Percentiles rank a stretch among this genome's conserved stretches.
phyloP scores from a whole-genome alignment of 163 green algal species.

The Volvox carteri region DNA sequence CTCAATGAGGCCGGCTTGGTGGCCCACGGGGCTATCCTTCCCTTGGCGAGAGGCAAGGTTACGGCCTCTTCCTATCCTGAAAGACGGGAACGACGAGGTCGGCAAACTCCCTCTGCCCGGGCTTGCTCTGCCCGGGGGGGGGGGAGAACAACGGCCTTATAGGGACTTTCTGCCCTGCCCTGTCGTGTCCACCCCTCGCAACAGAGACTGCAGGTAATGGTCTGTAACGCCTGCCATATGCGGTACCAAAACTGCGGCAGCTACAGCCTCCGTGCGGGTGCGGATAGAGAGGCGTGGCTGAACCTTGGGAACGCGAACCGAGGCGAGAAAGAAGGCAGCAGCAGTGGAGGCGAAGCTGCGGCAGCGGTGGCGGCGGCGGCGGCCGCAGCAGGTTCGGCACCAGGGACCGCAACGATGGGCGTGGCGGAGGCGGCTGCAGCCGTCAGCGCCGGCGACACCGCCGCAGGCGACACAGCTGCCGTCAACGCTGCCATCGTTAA shows the following conservation, averaged over 20 bases:
- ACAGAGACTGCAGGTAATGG: neutral
- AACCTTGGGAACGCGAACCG: neutral
- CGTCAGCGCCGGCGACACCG: too few species aligned
- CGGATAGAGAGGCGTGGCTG: neutral
- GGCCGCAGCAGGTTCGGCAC: neutral
- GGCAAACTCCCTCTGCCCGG: too few species aligned
- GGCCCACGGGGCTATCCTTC: too few species aligned
- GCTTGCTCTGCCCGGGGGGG: too few species aligned
- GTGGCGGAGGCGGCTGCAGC: neutral
- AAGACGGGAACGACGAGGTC: too few species aligned
- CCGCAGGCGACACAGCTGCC: neutral
- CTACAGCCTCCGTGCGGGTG: neutral
- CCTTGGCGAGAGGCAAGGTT: neutral
- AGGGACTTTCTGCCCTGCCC: neutral
- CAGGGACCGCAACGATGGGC: neutral
- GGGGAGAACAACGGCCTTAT: too few species aligned
- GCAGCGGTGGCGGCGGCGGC: neutral
- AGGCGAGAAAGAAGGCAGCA: too few species aligned
- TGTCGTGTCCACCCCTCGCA: neutral
- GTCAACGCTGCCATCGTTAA: neutral
- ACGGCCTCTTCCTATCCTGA: neutral
- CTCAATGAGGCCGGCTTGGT: too few species aligned
- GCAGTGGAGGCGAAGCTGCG: neutral
- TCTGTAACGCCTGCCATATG: conserved; percentile 53
- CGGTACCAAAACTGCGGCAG: neutral